Evolutionary conservation across 1,139 yeast genomes (phyloP), one percentile per base, ranked within the genome.

Genomic region (Yamadazyma jaroonii): DNA sequence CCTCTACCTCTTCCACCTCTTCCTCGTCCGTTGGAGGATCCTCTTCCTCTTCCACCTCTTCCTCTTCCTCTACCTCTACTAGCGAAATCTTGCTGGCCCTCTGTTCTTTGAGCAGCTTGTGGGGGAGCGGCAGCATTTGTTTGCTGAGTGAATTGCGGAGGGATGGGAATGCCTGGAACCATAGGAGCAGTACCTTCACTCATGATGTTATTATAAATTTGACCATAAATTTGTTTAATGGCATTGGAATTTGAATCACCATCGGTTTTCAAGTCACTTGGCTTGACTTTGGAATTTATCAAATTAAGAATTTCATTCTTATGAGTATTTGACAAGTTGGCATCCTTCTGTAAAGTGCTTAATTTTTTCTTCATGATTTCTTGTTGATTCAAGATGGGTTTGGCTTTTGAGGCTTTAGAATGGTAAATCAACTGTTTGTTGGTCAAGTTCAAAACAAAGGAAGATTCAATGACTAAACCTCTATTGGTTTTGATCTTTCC

Each of bases 381-480:
- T 11, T 56, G 58, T 10, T 48, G 54, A 15, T 53, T 52, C 31
- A 56, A 38, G 6, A 58, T 59, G 45, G 71, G 74, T 53, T 68
- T 63, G 30, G 54, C 53, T 46, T 70, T 64, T 0, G 88, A 81
- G 8, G 86, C 86, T 51, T 77, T 77, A 9, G 88, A 79, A 50
- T 85, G 94, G 56, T 74, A 84, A 30, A 86, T 79, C 52, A 87
- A 75, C 58, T 90, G 96, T 45, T 76, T 77, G 50, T 78, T 65
- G 8, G 92, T 71, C 39, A 90, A 58, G 56, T 92, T 94, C 62
- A 94, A 72, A 25, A 92, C 81, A 41, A 87, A 74, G 1, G 94
- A 82, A 1, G 95, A 80, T 48, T 87, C 95, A 39, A 92, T 78
- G 21, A 85, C 77, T 49, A 89, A 63, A 12, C 97, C 98, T 54